phyloP scores from a whole-genome alignment of 306 rosid genomes.

The Leucaena leucocephala region DNA sequence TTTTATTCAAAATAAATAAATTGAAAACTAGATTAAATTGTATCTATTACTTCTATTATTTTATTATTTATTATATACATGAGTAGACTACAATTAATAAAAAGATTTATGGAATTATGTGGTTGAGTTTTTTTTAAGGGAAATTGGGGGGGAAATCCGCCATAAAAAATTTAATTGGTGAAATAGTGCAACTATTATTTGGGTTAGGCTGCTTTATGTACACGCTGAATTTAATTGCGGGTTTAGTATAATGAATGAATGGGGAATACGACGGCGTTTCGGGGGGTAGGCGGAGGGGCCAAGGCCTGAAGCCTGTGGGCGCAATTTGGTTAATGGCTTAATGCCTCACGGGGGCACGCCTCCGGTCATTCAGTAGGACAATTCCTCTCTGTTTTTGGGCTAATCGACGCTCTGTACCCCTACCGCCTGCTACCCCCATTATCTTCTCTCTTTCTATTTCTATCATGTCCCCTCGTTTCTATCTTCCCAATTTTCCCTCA shows the following conservation, averaged over 20 bases:
- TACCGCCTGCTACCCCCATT: too few species aligned
- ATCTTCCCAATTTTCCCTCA: not conserved
- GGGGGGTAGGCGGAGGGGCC: not conserved
- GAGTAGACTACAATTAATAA: too few species aligned
- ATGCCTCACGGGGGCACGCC: not conserved
- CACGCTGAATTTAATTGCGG: slow-evolving; percentile 1
- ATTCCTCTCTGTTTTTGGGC: not conserved
- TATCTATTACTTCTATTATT: not conserved
- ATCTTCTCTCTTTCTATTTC: too few species aligned
- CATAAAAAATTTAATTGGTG: too few species aligned
- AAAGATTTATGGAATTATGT: not conserved
- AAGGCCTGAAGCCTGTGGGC: not conserved
- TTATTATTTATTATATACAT: too few species aligned
- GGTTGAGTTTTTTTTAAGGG: not conserved
- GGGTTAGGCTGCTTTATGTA: not conserved
- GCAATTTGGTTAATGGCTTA: not conserved
- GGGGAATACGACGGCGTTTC: not conserved
- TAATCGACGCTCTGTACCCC: not conserved
- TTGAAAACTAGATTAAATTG: not conserved
- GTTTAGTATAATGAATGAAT: too few species aligned
- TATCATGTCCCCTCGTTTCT: not conserved
- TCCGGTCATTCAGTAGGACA: not conserved
- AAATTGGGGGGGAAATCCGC: too few species aligned
- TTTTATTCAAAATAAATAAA: not conserved
- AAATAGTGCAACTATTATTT: too few species aligned